Evolutionary conservation across 192 early-diverging fungal species (phyloP), one percentile per base, ranked within the genome.

Genomic region (Haplosporangium gracile): DNA sequence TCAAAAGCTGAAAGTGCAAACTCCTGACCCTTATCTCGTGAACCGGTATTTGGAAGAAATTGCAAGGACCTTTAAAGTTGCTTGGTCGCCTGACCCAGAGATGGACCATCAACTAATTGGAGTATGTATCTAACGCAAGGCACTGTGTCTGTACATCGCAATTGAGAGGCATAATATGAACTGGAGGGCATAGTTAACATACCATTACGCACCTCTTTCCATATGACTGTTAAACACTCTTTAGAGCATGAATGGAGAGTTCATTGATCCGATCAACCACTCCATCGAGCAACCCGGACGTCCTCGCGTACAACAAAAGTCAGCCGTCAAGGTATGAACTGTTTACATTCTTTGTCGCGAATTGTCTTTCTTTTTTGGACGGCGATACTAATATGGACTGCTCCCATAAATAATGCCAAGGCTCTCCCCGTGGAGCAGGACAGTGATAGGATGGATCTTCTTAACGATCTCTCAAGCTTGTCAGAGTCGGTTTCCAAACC

Each of bases 31-130:
- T 3, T 91, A 93, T 40, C 91, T 99, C 11, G 96, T 99, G 26
- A 91, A 94, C 49, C 89, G 95, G 77, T 99, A 99, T 81, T 83
- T 99, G 51, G 95, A 95, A 76, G 95, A 96, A 77, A 98, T 99
- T 82, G 97, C 98, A 40, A 93, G 90, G 60, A 89, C 94, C 0
- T 97, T 96, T 78, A 93, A 93, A 70, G 93, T 98, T 5, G 73
- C 87, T 15, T 99, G 95, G 94, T 90, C 89, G 8, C 88, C 93
- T 1, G 83, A 92, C 40, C 88, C 86, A 40, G 88, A 91, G 6
- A 79, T 83, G 34, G 88, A 91, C 39, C 72, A 87, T 72, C 81
- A 91, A 32, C 63, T 89, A 24, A 77, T 77, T 51, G 89, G 87
- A 34, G 82, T 83, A 81, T 8, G 79, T 81, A 15, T 32, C 36